A percentile compares a stretch with the other conserved stretches of the same genome.
phyloP scores from a whole-genome alignment of 345 rosid genomes.

The Salix brachista region DNA sequence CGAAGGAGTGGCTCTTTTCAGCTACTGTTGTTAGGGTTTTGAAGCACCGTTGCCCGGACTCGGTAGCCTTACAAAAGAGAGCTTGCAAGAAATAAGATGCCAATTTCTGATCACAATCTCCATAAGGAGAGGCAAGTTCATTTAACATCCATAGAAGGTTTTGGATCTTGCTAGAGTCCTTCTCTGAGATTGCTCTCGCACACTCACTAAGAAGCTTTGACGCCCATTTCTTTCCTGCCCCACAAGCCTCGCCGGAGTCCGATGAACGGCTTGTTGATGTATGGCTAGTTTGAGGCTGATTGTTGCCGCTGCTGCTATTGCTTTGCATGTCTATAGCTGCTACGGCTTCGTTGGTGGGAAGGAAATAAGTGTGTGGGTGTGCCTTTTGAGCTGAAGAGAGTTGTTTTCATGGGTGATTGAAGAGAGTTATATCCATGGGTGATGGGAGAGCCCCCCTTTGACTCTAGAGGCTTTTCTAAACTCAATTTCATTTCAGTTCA shows the following conservation, averaged over 20 bases:
- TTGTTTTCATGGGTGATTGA: constrained; percentile 37
- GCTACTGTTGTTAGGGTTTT: constrained; percentile 62
- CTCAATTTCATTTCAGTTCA: constrained; percentile 32
- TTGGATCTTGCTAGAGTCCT: constrained; percentile 59
- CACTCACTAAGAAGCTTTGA: constrained; percentile 59
- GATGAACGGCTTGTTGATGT: constrained; percentile 52
- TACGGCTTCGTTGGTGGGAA: constrained; percentile 22
- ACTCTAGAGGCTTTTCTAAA: constrained; percentile 22
- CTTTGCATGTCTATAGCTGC: constrained; percentile 36
- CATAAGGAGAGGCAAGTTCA: constrained; percentile 71
- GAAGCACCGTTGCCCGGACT: constrained; percentile 57
- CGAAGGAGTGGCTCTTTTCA: constrained; percentile 54
- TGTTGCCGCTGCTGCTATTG: constrained; percentile 16
- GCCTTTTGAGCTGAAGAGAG: constrained; percentile 26
- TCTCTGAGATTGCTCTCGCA: constrained; percentile 65
- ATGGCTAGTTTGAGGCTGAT: constrained; percentile 35
- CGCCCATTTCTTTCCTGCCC: constrained; percentile 45
- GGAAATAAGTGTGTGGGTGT: constrained; percentile 9
- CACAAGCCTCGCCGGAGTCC: constrained; percentile 37
- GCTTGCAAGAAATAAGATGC: constrained; percentile 71
- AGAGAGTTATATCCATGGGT: constrained; percentile 37
- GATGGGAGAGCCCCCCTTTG: constrained; percentile 34
- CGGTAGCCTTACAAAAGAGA: constrained; percentile 62
- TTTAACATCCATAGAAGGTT: constrained; percentile 75
- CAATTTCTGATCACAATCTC: constrained; percentile 69